A percentile compares a stretch with the other conserved stretches of the same genome.
phyloP scores from a whole-genome alignment of 345 rosid species.

The Raphanus sativus region DNA sequence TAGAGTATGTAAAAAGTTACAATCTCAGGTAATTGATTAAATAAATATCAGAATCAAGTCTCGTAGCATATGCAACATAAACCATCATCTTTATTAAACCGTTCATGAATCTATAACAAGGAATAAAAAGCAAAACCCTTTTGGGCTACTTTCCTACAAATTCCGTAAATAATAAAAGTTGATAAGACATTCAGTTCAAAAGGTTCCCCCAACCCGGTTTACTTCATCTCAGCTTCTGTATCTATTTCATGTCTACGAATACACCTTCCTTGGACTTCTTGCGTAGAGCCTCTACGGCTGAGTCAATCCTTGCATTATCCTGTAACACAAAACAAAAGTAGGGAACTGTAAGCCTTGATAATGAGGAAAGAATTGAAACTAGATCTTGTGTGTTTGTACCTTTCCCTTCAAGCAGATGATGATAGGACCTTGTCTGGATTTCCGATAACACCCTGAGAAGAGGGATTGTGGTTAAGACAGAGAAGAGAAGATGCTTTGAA shows the following conservation, averaged over 20 bases:
- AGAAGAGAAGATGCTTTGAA: not conserved
- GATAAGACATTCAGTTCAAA: not conserved
- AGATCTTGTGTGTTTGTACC: slow-evolving; percentile 47
- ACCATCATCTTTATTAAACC: not conserved
- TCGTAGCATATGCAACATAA: not conserved
- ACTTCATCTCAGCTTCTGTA: slow-evolving; percentile 4
- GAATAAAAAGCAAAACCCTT: not conserved
- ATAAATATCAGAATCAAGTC: not conserved
- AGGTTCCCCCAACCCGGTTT: not conserved
- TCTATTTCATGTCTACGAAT: slow-evolving; percentile 45
- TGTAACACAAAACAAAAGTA: slow-evolving; percentile 34
- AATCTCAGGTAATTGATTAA: not conserved
- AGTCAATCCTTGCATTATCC: slow-evolving; percentile 56
- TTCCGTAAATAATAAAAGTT: not conserved
- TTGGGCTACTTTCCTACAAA: not conserved
- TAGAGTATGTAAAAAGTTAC: slow-evolving; percentile 20
- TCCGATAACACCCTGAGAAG: slow-evolving; percentile 65
- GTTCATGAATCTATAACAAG: not conserved
- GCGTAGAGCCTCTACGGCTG: slow-evolving; percentile 53
- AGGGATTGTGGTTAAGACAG: slow-evolving; percentile 27
- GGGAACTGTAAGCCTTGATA: not conserved
- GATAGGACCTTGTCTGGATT: slow-evolving; percentile 72
- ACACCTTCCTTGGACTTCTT: slow-evolving; percentile 56
- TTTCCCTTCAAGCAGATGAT: slow-evolving; percentile 67
- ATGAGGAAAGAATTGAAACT: not conserved